These are phyloP conservation scores for Diaporthe nobilis DNA, from an alignment of 2,329 filamentous ascomycete species.

Conservation along the genomic window DNA sequence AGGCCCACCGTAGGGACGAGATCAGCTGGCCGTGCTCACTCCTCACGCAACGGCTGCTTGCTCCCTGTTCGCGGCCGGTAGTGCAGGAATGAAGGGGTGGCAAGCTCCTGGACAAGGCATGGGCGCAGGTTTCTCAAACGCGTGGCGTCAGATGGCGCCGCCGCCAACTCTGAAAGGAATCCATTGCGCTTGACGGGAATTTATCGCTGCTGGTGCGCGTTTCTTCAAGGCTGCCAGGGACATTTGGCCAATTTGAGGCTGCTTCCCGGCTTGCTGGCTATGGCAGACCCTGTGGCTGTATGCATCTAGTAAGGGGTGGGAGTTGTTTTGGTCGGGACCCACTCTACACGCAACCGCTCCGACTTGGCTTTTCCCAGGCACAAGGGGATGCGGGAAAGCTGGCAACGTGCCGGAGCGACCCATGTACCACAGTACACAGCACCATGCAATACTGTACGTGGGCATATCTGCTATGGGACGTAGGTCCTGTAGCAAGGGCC, in stretches of 20 bases:
- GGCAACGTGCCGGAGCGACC: conserved; percentile 22
- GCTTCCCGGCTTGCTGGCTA: conserved; percentile 32
- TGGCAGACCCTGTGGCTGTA: conserved; percentile 20
- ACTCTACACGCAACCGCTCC: conserved; percentile 35
- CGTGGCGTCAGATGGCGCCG: conserved; percentile 38
- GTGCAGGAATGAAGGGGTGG: conserved; percentile 29
- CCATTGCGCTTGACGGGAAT: conserved; percentile 21
- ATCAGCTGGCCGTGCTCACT: conserved; percentile 12
- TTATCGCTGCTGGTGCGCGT: conserved; percentile 18
- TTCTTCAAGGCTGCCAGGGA: conserved; percentile 26
- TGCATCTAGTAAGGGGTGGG: conserved; percentile 31
- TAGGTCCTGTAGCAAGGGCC: conserved; percentile 11
- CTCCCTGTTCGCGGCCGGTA: conserved; percentile 20
- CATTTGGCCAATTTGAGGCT: conserved; percentile 35
- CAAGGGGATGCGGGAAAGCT: conserved; percentile 21
- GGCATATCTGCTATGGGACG: conserved; percentile 8
- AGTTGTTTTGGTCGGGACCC: conserved; percentile 29
- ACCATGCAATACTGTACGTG: conserved; percentile 11
- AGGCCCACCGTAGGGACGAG: not conserved
- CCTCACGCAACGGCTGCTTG: conserved; percentile 29
- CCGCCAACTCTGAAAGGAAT: conserved; percentile 30
- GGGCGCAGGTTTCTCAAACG: conserved; percentile 34
- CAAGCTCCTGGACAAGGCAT: conserved; percentile 27
- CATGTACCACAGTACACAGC: conserved; percentile 21
- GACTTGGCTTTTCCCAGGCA: conserved; percentile 32